Conservation (phyloP, 345 rosid species). For the Gossypium australe region DNA sequence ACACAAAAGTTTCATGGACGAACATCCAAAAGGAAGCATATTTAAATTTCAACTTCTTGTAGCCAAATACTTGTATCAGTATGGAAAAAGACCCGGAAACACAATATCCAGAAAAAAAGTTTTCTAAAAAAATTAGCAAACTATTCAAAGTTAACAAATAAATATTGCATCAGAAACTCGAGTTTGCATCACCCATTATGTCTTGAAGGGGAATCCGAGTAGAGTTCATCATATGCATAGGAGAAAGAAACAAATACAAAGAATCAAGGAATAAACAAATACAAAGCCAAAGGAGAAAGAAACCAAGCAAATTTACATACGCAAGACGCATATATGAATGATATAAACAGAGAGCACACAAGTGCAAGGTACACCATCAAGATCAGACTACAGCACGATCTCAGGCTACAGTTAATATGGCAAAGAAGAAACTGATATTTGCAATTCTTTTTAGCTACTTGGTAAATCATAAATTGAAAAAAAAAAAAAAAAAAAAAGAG, state of each 20-base stretch:
- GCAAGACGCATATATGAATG: background rate
- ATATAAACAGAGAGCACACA: background rate
- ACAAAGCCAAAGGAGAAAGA: background rate
- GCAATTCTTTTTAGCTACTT: background rate
- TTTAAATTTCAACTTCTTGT: background rate
- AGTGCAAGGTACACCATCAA: background rate
- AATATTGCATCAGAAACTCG: constrained; percentile 53
- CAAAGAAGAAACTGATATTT: background rate
- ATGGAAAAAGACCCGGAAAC: background rate
- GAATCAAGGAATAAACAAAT: background rate
- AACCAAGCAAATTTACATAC: background rate
- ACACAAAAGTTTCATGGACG: background rate
- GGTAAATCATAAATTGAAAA: too few species aligned
- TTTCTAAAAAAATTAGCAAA: background rate
- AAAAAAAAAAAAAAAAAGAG: too few species aligned
- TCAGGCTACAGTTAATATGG: background rate
- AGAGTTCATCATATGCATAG: constrained; percentile 35
- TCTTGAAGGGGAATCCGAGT: constrained; percentile 65
- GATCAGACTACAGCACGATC: background rate
- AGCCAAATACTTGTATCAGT: background rate
- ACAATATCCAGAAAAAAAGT: background rate
- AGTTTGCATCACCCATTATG: constrained; percentile 45
- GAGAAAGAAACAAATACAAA: too few species aligned
- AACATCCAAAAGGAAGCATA: background rate
- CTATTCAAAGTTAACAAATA: background rate